Percentiles rank a stretch among this genome's conserved stretches.
phyloP scores from a whole-genome alignment of 768 basidiomycete genomes.

The Agrocybe praecox region DNA sequence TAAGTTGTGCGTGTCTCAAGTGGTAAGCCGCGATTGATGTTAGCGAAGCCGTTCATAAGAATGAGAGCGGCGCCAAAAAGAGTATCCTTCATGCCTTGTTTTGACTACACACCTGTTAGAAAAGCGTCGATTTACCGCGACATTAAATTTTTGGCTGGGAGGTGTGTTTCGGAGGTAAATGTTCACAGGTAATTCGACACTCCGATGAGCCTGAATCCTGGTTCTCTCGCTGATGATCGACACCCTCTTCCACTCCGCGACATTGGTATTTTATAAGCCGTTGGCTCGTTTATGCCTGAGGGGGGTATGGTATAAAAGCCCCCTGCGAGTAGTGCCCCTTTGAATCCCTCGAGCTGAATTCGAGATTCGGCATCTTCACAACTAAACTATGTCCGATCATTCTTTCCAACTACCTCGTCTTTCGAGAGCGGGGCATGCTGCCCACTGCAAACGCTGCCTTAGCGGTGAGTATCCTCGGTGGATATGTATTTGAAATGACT shows the following conservation, averaged over 20 bases:
- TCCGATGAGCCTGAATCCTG: slow-evolving; percentile 19
- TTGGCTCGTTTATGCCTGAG: not conserved
- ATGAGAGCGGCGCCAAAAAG: not conserved
- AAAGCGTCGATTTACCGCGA: slow-evolving; percentile 15
- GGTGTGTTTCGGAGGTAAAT: slow-evolving; percentile 5
- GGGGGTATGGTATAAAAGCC: slow-evolving; percentile 11
- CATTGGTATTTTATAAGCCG: no score
- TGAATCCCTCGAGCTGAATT: not conserved
- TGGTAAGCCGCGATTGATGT: not conserved
- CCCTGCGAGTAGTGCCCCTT: not conserved
- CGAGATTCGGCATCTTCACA: slow-evolving; percentile 10
- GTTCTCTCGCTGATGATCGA: slow-evolving; percentile 30
- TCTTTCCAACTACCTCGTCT: slow-evolving; percentile 33
- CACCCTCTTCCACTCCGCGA: slow-evolving; percentile 3
- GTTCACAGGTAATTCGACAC: slow-evolving; percentile 2
- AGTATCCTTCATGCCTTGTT: slow-evolving; percentile 2
- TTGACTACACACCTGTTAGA: not conserved
- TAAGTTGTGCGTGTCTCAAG: not conserved
- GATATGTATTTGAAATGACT: not conserved
- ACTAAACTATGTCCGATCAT: slow-evolving; percentile 15
- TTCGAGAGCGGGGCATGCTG: slow-evolving; percentile 54
- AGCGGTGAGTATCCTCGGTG: slow-evolving; percentile 35
- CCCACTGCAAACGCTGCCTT: slow-evolving; percentile 70
- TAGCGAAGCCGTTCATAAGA: not conserved
- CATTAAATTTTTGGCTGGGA: slow-evolving; percentile 15